Base-by-base conservation (phyloP, 129 eudicot species). In the Lonicera japonica region DNA sequence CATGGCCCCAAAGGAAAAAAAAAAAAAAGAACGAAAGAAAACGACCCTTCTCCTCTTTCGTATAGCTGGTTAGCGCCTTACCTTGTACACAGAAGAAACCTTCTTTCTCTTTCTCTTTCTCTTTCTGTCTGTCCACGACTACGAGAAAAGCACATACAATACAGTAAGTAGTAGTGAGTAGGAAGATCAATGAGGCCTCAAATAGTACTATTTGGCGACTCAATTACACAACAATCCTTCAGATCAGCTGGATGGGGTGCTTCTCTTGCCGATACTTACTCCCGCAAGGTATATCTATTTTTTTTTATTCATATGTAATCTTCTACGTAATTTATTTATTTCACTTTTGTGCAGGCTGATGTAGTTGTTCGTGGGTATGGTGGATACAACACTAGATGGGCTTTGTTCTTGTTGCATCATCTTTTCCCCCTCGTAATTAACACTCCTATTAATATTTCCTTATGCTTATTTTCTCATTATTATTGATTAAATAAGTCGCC, bases 301-400 rank as follows among this genome's bases (percentile, higher is more conserved):
- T 68, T 53, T 39, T 17, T n/a, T 19, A 25, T 63, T 12, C 8
- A 10, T 25, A 12, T 46, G 0, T 18, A n/a, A 58, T 58, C 2
- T 6, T 20, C 0, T 34, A 18, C 25, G 58, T 54, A 0, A 6
- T 20, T 1, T 8, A 7, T 21, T 19, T 20, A 11, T 14, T 47
- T 15, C 10, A 20, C 58, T 38, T n/a, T 11, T 39, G 29, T 66
- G 24, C 36, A 90, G 97, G 95, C 88, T 59, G 97, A 90, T 79
- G 77, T 90, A 2, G 60, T 90, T 59, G 82, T 71, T 59, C 94
- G 97, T 61, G 97, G 97, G 20, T 90, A 83, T 47, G 85, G 89
- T 62, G 97, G 97, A 69, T 90, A 90, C 82, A 90, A 75, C 58
- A 83, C 90, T 60, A 79, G 87, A 24, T 90, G 97, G 97, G 97